Conservation (phyloP, 352 stramenopile genomes). For the Pythium biforme region DNA sequence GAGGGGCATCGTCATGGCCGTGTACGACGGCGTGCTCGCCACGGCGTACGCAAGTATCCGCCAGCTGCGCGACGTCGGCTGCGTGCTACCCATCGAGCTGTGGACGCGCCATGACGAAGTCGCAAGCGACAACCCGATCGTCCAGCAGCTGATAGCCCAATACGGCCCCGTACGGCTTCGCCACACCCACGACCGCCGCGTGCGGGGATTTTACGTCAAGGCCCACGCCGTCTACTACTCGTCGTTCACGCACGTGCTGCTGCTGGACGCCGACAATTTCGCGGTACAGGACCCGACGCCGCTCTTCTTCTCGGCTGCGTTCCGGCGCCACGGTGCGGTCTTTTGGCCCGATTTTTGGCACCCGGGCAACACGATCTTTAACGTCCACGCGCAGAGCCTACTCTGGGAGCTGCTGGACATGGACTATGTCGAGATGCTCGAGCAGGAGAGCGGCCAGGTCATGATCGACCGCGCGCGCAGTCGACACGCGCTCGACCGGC, state of each 20-base stretch:
- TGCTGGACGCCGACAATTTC: slow-evolving; percentile 41
- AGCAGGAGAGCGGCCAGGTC: slow-evolving; percentile 36
- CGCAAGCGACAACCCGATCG: slow-evolving; percentile 16
- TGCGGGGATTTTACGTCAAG: slow-evolving; percentile 34
- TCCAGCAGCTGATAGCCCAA: slow-evolving; percentile 21
- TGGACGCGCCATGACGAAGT: slow-evolving; percentile 35
- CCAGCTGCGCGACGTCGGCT: slow-evolving; percentile 27
- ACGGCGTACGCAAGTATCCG: slow-evolving; percentile 31
- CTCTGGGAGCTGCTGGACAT: slow-evolving; percentile 33
- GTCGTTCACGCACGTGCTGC: slow-evolving; percentile 31
- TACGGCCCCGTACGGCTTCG: slow-evolving; percentile 31
- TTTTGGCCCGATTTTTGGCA: slow-evolving; percentile 46
- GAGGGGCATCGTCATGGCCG: slow-evolving; percentile 35
- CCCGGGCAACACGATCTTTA: slow-evolving; percentile 37
- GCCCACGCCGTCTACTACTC: slow-evolving; percentile 36
- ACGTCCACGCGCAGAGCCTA: slow-evolving; percentile 33
- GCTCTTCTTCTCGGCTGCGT: slow-evolving; percentile 27
- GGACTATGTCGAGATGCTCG: slow-evolving; percentile 31
- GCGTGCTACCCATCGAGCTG: slow-evolving; percentile 31
- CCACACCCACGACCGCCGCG: slow-evolving; percentile 25
- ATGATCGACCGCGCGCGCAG: slow-evolving; percentile 23
- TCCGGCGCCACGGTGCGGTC: slow-evolving; percentile 26
- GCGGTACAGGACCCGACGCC: slow-evolving; percentile 28
- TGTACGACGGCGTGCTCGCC: slow-evolving; percentile 31
- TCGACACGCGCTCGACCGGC: slow-evolving; percentile 17